Percentiles rank a stretch among this genome's conserved stretches.
These are phyloP conservation scores for Corylus avellana DNA, from an alignment of 306 rosid species.

Conservation along the genomic window DNA sequence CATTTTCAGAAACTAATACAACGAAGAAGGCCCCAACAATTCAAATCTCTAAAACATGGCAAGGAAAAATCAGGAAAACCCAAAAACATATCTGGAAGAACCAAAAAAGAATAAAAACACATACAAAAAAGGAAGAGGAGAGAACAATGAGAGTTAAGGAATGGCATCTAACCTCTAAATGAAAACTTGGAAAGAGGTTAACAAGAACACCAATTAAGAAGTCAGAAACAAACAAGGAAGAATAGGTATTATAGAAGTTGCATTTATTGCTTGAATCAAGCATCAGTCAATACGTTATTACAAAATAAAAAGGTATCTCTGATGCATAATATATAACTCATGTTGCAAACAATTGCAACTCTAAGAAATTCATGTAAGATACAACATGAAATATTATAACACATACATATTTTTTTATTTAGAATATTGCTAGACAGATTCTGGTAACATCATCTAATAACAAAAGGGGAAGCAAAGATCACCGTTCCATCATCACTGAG, in stretches of 20 bases:
- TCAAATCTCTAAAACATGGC: slow-evolving; percentile 7
- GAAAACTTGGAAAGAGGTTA: background rate
- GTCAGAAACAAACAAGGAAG: background rate
- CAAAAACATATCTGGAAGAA: background rate
- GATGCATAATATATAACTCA: background rate
- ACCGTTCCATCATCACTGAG: background rate
- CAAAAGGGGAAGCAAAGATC: background rate
- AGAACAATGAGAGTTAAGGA: background rate
- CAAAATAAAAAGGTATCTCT: background rate
- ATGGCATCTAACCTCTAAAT: background rate
- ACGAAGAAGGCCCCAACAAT: background rate
- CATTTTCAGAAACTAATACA: slow-evolving; percentile 10
- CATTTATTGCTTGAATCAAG: background rate
- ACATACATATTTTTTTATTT: background rate
- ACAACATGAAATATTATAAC: background rate
- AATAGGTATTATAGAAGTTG: background rate
- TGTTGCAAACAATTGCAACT: background rate
- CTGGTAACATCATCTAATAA: background rate
- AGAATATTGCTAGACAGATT: background rate
- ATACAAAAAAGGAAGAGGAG: background rate
- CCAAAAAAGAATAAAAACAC: background rate
- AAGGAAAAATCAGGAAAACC: slow-evolving; percentile 12
- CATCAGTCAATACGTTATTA: background rate
- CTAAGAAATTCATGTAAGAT: background rate
- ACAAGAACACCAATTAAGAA: background rate